Percentiles rank a stretch among this genome's conserved stretches.
These are phyloP conservation scores for Tulasnella sp. DNA, from an alignment of 768 basidiomycete genomes.

Conservation along the genomic window DNA sequence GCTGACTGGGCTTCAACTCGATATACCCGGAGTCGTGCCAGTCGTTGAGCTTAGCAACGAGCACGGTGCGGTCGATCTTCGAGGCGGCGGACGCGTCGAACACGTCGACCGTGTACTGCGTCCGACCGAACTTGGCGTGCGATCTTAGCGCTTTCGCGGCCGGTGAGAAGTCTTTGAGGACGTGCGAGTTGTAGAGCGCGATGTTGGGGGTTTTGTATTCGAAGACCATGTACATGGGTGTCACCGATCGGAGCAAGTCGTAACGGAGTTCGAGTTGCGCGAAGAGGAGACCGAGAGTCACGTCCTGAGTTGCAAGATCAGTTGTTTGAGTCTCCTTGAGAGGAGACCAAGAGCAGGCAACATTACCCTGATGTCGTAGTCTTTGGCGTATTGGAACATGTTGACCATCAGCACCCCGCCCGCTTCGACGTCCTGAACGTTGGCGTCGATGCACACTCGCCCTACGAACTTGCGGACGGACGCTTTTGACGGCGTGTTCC, in stretches of 20 bases:
- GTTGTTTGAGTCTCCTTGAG: neutral
- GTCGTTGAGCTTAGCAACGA: slow-evolving; percentile 28
- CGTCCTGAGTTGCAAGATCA: slow-evolving; percentile 23
- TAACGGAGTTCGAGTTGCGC: slow-evolving; percentile 39
- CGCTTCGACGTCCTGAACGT: neutral
- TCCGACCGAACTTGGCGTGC: slow-evolving; percentile 24
- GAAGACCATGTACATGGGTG: slow-evolving; percentile 36
- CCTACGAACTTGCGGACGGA: slow-evolving; percentile 18
- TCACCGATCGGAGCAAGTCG: slow-evolving; percentile 33
- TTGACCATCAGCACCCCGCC: slow-evolving; percentile 16
- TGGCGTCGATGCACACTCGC: slow-evolving; percentile 17
- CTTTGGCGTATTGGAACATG: slow-evolving; percentile 10
- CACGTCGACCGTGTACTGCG: slow-evolving; percentile 28
- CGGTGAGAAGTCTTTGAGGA: slow-evolving; percentile 24
- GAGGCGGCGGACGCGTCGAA: slow-evolving; percentile 22
- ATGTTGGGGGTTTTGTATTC: slow-evolving; percentile 25
- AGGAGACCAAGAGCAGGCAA: neutral
- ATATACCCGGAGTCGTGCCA: slow-evolving; percentile 33
- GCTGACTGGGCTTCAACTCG: slow-evolving; percentile 29
- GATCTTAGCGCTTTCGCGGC: slow-evolving; percentile 26
- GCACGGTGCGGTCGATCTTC: slow-evolving; percentile 23
- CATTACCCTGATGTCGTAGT: slow-evolving; percentile 32
- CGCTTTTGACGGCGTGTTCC: slow-evolving; percentile 35
- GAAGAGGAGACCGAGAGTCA: slow-evolving; percentile 34
- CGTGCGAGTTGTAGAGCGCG: slow-evolving; percentile 13